These are phyloP conservation scores for Huiozyma naganishii DNA, from an alignment of 805 yeast genomes.

Conservation along the genomic window DNA sequence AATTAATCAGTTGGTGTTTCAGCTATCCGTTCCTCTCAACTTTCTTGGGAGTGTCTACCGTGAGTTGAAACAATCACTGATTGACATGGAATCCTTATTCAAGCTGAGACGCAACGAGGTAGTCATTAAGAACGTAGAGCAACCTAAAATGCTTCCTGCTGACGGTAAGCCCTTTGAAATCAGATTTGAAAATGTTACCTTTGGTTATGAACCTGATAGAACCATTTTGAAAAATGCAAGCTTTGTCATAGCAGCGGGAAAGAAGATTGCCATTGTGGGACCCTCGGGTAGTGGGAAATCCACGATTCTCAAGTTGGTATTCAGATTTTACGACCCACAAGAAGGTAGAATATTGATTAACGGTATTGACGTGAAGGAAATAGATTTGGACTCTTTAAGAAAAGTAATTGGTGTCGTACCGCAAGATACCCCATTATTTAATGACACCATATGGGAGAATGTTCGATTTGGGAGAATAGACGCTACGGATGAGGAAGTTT, in stretches of 20 bases:
- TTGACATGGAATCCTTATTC: conserved; percentile 94
- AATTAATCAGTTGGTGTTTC: conserved; percentile 92
- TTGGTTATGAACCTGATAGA: conserved; percentile 84
- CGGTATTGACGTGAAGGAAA: conserved; percentile 74
- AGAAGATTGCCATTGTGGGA: conserved; percentile 89
- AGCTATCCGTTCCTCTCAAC: conserved; percentile 86
- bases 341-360: conserved; percentile 73
- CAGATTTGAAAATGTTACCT: conserved; percentile 79
- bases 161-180: conserved; percentile 55
- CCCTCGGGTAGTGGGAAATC: conserved; percentile 96
- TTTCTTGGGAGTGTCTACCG: conserved; percentile 93
- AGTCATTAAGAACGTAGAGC: conserved; percentile 54
- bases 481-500: conserved; percentile 65
- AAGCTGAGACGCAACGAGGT: conserved; percentile 70
- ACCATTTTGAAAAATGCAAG: conserved; percentile 73
- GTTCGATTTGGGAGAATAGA: conserved; percentile 72
- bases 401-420: conserved; percentile 84
- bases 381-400: conserved; percentile 68
- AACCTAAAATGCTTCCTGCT: conserved; percentile 38
- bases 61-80: conserved; percentile 81
- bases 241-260: conserved; percentile 82
- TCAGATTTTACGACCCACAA: conserved; percentile 79
- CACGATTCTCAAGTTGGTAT: conserved; percentile 70
- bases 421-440: conserved; percentile 92
- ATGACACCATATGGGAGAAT: conserved; percentile 80